These are phyloP conservation scores for Globisporangium megalacanthum DNA, from an alignment of 352 stramenopile genomes.

Conservation along the genomic window DNA sequence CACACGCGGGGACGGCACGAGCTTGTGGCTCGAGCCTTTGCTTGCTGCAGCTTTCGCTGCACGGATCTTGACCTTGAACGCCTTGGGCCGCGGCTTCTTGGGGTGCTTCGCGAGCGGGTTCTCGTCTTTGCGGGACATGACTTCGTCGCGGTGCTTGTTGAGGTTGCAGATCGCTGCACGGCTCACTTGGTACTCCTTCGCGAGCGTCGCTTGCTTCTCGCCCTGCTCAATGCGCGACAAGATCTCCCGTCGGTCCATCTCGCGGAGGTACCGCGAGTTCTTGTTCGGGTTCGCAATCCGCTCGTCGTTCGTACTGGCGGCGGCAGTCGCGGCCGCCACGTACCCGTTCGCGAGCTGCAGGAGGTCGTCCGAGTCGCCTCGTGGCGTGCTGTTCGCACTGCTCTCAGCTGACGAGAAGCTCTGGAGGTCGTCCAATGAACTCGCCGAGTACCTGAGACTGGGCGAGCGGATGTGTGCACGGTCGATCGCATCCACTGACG, in stretches of 20 bases:
- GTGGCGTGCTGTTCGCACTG: not conserved
- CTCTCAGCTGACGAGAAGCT: not conserved
- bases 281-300: slow-evolving; percentile 19
- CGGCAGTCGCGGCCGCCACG: not conserved
- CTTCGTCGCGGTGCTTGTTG: slow-evolving; percentile 47
- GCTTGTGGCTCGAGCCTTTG: not conserved
- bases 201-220: slow-evolving; percentile 53
- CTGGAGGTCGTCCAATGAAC: not conserved
- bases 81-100: slow-evolving; percentile 32
- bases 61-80: slow-evolving; percentile 7
- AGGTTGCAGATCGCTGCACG: slow-evolving; percentile 65
- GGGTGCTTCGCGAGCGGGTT: slow-evolving; percentile 55
- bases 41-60: not conserved
- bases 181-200: slow-evolving; percentile 65
- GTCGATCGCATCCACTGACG: not conserved
- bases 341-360: not conserved
- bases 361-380: not conserved
- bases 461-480: not conserved
- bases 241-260: slow-evolving; percentile 58
- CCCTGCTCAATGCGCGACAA: slow-evolving; percentile 42
- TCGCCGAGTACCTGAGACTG: not conserved
- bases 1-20: not conserved
- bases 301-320: not conserved
- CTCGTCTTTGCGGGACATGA: slow-evolving; percentile 36
- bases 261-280: slow-evolving; percentile 48